Percentiles rank a stretch among this genome's conserved stretches.
Evolutionary conservation across 495 filamentous ascomycete genomes (phyloP).

Genomic region (Aspergillus saccharolyticus): DNA sequence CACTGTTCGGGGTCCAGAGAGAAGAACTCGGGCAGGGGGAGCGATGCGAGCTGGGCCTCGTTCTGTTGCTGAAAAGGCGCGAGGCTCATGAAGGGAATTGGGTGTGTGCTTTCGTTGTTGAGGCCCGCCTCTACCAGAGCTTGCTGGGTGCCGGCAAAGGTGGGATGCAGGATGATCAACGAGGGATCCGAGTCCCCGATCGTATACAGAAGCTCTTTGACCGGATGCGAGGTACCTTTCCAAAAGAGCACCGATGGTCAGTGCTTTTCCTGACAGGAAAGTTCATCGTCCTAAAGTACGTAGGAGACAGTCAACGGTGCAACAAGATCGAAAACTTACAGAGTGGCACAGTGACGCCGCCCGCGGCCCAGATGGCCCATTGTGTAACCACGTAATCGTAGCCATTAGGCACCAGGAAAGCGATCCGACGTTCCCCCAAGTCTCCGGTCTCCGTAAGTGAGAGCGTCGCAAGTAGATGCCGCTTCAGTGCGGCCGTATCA

Average conservation of each 20-base stretch:
- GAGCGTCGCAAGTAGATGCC: slow-evolving; percentile 52
- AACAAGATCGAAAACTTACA: slow-evolving; percentile 23
- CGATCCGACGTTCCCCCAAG: slow-evolving; percentile 69
- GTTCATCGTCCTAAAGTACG: background rate
- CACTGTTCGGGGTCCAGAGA: slow-evolving; percentile 12
- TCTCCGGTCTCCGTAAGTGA: slow-evolving; percentile 39
- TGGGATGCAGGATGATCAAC: slow-evolving; percentile 37
- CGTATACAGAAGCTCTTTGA: slow-evolving; percentile 39
- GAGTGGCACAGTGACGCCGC: slow-evolving; percentile 37
- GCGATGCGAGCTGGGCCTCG: background rate
- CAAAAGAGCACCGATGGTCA: slow-evolving; percentile 6
- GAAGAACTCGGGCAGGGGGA: slow-evolving; percentile 28
- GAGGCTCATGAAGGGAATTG: slow-evolving; percentile 31
- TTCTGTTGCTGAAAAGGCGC: slow-evolving; percentile 27
- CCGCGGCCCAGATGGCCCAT: slow-evolving; percentile 38
- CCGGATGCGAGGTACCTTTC: slow-evolving; percentile 43
- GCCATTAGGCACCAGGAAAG: slow-evolving; percentile 80
- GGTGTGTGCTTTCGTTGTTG: background rate
- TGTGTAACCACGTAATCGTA: slow-evolving; percentile 88
- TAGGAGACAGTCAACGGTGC: background rate
- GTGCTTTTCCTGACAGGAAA: background rate
- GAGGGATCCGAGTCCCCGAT: slow-evolving; percentile 41
- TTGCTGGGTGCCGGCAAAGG: slow-evolving; percentile 30
- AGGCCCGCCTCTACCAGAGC: slow-evolving; percentile 29
- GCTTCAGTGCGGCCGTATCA: slow-evolving; percentile 64